Conservation (phyloP, 352 stramenopile species). For the Phytophthora aleatoria region DNA sequence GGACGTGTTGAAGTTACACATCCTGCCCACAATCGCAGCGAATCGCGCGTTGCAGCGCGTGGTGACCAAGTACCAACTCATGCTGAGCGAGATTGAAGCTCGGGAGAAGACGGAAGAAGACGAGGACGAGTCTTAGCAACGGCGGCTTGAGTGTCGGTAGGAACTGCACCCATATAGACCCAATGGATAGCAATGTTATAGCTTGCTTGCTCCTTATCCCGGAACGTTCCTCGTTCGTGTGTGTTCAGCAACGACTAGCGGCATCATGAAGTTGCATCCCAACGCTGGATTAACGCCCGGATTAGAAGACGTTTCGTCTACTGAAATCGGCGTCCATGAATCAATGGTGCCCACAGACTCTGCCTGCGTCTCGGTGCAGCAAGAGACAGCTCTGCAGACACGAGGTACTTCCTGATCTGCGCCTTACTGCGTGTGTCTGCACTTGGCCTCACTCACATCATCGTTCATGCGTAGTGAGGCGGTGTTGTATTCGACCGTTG, state of each 20-base stretch:
- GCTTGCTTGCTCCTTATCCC: constrained; percentile 13
- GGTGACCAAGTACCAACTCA: constrained; percentile 84
- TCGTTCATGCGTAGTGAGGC: constrained; percentile 25
- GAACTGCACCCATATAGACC: constrained; percentile 7
- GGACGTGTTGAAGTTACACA: constrained; percentile 68
- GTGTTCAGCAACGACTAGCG: constrained; percentile 22
- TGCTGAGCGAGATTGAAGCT: constrained; percentile 72
- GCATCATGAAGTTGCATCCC: constrained; percentile 3
- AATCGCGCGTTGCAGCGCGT: constrained; percentile 85
- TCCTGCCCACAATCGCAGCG: constrained; percentile 79
- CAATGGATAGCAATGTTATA: constrained; percentile 9
- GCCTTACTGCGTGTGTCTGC: background rate
- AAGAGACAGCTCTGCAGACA: constrained; percentile 1
- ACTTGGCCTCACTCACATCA: background rate
- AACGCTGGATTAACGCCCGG: constrained; percentile 12
- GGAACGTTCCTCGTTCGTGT: constrained; percentile 15
- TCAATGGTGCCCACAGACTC: background rate
- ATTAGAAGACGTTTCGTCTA: constrained; percentile 23
- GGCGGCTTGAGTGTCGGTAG: constrained; percentile 9
- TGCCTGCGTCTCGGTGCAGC: background rate
- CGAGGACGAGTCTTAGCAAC: constrained; percentile 21
- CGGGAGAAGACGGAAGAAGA: constrained; percentile 40
- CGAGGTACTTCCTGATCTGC: constrained; percentile 27
- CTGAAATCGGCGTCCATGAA: constrained; percentile 6
- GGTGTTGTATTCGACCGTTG: constrained; percentile 33